phyloP scores from a whole-genome alignment of 2,329 filamentous ascomycete genomes.

The Aspergillus niger region DNA sequence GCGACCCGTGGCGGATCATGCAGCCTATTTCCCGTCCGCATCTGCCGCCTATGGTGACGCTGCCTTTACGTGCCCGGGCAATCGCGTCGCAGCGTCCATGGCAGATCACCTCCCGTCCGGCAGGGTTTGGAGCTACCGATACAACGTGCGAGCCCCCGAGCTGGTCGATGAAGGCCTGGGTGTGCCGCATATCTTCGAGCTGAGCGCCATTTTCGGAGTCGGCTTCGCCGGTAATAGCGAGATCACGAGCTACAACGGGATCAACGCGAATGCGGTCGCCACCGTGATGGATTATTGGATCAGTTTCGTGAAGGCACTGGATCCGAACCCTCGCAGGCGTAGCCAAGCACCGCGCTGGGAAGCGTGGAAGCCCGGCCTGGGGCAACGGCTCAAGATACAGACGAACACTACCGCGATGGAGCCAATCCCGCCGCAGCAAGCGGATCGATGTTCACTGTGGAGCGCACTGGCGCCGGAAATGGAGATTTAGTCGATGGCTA shows the following conservation, averaged over 20 bases:
- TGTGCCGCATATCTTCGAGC: slow-evolving; percentile 38
- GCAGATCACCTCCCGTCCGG: slow-evolving; percentile 24
- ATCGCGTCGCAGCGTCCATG: slow-evolving; percentile 41
- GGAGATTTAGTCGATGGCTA: not conserved
- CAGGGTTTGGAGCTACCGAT: slow-evolving; percentile 50
- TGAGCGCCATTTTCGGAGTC: slow-evolving; percentile 27
- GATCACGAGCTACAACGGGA: slow-evolving; percentile 31
- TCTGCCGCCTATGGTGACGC: slow-evolving; percentile 46
- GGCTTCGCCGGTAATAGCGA: slow-evolving; percentile 14
- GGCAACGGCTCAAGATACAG: not conserved
- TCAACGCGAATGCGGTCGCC: slow-evolving; percentile 35
- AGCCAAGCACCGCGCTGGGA: not conserved
- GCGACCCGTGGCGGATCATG: not conserved
- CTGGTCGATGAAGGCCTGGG: slow-evolving; percentile 39
- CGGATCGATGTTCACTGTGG: not conserved
- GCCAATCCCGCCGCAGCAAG: not conserved
- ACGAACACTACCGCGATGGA: not conserved
- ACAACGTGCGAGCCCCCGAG: slow-evolving; percentile 45
- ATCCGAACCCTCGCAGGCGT: slow-evolving; percentile 29
- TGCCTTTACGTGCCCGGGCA: slow-evolving; percentile 49
- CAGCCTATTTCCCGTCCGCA: not conserved
- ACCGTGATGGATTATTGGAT: slow-evolving; percentile 48
- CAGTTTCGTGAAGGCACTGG: slow-evolving; percentile 45
- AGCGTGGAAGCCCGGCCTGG: not conserved
- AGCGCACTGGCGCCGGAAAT: not conserved